Evolutionary conservation across 345 rosid species (phyloP).

Genomic region (Hypericum perforatum): DNA sequence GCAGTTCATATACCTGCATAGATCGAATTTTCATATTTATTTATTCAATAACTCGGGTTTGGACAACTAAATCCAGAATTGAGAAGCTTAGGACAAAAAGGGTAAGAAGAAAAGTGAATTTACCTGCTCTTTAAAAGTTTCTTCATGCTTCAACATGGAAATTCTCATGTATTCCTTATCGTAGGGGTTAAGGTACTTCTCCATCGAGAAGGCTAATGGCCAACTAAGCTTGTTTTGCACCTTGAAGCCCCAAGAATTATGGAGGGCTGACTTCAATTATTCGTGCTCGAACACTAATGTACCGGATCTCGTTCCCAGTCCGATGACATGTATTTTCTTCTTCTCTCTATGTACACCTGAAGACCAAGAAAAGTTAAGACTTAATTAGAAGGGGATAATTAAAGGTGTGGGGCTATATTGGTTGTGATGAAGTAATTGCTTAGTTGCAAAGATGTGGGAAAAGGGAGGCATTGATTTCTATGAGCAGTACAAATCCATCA

Average conservation of each 20-base stretch:
- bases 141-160: conserved; percentile 93
- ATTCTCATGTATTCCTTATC: conserved; percentile 80
- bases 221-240: too few species aligned
- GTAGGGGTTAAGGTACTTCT: conserved; percentile 55
- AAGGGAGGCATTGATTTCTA: conserved; percentile 12
- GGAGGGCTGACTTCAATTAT: too few species aligned
- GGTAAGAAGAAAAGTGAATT: neutral
- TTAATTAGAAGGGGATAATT: too few species aligned
- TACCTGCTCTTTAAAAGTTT: conserved; percentile 96
- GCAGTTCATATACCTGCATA: conserved; percentile 73
- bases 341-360: too few species aligned
- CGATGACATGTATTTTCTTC: neutral
- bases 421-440: neutral
- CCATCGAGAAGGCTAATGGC: conserved; percentile 31
- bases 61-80: neutral
- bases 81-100: neutral
- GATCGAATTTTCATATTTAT: neutral
- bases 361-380: too few species aligned
- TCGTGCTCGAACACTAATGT: neutral
- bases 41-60: neutral
- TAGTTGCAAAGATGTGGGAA: conserved; percentile 2
- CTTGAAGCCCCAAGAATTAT: too few species aligned
- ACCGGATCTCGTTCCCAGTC: conserved; percentile 10
- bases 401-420: too few species aligned
- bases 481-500: conserved; percentile 10